Percentiles rank a stretch among this genome's conserved stretches.
These are phyloP conservation scores for Backusella australiensis DNA, from an alignment of 192 early-diverging fungal species.

Conservation along the genomic window DNA sequence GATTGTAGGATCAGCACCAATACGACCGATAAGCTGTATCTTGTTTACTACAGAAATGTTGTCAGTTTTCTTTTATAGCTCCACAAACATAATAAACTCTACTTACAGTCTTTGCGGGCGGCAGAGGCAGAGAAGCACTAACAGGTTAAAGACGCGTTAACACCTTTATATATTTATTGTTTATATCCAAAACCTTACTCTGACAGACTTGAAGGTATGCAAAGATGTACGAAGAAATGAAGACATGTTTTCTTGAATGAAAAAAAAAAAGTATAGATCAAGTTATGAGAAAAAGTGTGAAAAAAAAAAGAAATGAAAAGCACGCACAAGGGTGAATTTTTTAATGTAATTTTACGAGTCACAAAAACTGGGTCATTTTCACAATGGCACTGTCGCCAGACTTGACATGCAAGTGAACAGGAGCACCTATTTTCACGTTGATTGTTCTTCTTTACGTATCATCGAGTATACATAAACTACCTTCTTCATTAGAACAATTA, in stretches of 20 bases:
- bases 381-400: too few relatives aligned
- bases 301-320: not conserved
- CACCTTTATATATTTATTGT: not conserved
- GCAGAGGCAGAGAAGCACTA: constrained; percentile 28
- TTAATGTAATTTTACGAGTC: not conserved
- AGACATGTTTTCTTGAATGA: not conserved
- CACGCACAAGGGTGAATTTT: not conserved
- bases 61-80: not conserved
- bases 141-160: not conserved
- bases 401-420: too few relatives aligned
- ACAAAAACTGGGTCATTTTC: not conserved
- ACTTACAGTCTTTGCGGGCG: constrained; percentile 14
- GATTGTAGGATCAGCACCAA: constrained; percentile 58
- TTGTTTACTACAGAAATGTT: constrained; percentile 54
- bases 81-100: not conserved
- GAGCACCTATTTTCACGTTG: too few relatives aligned
- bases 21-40: constrained; percentile 61
- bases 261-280: not conserved
- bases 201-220: constrained; percentile 7
- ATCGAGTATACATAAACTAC: too few relatives aligned
- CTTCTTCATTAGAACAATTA: too few relatives aligned
- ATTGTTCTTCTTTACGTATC: too few relatives aligned
- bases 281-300: constrained; percentile 7
- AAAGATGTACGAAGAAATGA: constrained; percentile 8
- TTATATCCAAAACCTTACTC: constrained; percentile 4